Evolutionary conservation across 176 grass and related monocot species (phyloP).

Genomic region (Pontederia paniculata): DNA sequence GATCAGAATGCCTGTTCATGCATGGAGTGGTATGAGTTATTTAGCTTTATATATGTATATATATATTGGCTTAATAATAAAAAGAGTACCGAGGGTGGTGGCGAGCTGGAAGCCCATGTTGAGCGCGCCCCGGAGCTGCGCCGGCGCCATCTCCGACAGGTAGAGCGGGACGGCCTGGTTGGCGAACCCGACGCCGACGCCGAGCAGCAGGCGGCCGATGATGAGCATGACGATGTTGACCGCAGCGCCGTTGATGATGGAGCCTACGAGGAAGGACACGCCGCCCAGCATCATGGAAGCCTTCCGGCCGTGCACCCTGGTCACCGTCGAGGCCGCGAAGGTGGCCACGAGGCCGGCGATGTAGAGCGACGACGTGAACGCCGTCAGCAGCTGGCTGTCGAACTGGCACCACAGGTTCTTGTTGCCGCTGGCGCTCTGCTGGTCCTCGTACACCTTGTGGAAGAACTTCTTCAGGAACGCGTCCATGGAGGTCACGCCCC

Average conservation of each 20-base stretch:
- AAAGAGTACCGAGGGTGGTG: background rate
- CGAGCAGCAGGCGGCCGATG: background rate
- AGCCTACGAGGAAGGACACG: background rate
- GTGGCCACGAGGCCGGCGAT: background rate
- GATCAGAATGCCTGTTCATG: background rate
- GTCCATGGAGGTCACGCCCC: background rate
- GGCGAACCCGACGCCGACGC: slow-evolving; percentile 1
- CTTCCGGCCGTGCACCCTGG: background rate
- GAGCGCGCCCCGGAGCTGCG: background rate
- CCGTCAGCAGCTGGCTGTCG: background rate
- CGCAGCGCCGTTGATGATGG: background rate
- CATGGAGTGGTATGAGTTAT: no score
- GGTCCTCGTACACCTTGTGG: background rate
- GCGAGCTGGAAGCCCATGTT: slow-evolving; percentile 8
- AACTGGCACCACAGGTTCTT: background rate
- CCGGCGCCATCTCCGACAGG: slow-evolving; percentile 6
- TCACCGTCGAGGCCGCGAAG: background rate
- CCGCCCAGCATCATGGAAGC: background rate
- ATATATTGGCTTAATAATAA: no score
- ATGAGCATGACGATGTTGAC: background rate
- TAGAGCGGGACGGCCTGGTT: slow-evolving; percentile 9
- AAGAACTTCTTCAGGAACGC: background rate
- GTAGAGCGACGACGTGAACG: background rate
- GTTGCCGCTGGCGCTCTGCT: background rate
- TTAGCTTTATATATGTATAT: no score